phyloP scores from a whole-genome alignment of 331 rosid species.

The Pyracantha coccinea region DNA sequence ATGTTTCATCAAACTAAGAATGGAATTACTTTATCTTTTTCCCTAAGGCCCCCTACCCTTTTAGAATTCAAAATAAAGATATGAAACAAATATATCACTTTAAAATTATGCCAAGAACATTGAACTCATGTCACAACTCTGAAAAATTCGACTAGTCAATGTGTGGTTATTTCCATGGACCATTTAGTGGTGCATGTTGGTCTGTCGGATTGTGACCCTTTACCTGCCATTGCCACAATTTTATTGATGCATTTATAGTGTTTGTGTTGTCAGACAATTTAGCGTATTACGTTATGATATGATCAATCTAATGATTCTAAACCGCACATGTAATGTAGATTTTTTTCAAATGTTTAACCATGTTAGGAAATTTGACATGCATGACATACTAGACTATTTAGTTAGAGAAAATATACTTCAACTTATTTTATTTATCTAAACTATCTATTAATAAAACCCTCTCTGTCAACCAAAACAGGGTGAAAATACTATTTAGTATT shows the following conservation, averaged over 20 bases:
- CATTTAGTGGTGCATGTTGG: background rate
- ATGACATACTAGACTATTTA: too few species aligned
- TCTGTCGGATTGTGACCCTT: background rate
- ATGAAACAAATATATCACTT: slow-evolving; percentile 23
- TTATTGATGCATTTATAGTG: background rate
- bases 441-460: too few species aligned
- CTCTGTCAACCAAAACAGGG: too few species aligned
- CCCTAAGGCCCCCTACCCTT: slow-evolving; percentile 8
- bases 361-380: too few species aligned
- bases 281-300: background rate
- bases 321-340: too few species aligned
- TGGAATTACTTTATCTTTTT: slow-evolving; percentile 1
- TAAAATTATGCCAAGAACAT: background rate
- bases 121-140: background rate
- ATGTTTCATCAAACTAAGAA: slow-evolving; percentile 23
- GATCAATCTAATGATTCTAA: too few species aligned
- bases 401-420: too few species aligned
- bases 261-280: background rate
- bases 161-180: slow-evolving; percentile 1
- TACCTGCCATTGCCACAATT: background rate
- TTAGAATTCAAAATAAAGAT: slow-evolving; percentile 17
- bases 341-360: too few species aligned
- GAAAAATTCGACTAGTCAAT: background rate
- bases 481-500: too few species aligned
- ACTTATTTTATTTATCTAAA: too few species aligned